Evolutionary conservation across 495 filamentous ascomycete genomes (phyloP).

Genomic region (Lineolata rhizophorae): DNA sequence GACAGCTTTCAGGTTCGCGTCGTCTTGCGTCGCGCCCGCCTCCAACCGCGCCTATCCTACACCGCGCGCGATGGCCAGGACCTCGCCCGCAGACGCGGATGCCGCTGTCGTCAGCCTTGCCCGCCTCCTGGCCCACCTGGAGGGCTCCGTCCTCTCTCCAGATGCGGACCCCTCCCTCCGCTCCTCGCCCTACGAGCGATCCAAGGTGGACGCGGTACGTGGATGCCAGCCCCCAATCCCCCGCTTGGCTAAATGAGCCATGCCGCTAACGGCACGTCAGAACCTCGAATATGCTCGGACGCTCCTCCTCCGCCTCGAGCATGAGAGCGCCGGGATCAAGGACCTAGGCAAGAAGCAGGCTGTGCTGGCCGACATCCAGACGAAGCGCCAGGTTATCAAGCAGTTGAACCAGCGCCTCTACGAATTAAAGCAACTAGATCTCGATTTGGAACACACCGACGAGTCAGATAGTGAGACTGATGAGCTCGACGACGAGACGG

Average conservation of each 20-base stretch:
- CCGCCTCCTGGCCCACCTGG: constrained; percentile 52
- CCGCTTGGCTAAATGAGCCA: neutral
- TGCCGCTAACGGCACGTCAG: constrained; percentile 15
- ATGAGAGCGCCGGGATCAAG: constrained; percentile 42
- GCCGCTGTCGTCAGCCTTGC: constrained; percentile 25
- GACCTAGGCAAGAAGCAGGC: constrained; percentile 40
- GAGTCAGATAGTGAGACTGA: constrained; percentile 5
- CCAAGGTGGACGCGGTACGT: constrained; percentile 40
- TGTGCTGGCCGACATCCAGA: constrained; percentile 40
- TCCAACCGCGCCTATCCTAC: no score
- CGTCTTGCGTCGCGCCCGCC: no score
- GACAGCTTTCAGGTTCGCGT: no score
- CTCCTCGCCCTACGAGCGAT: constrained; percentile 43
- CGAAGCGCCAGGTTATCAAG: constrained; percentile 32
- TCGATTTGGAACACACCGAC: constrained; percentile 9
- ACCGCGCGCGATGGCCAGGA: no score
- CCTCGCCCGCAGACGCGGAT: no score
- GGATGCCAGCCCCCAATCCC: neutral
- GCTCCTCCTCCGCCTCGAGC: constrained; percentile 56
- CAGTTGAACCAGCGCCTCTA: constrained; percentile 16
- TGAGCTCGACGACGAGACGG: constrained; percentile 6
- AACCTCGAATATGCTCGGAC: constrained; percentile 65
- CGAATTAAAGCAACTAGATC: constrained; percentile 32
- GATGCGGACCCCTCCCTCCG: constrained; percentile 34
- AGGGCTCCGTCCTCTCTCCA: constrained; percentile 47